A percentile compares a stretch with the other conserved stretches of the same genome.
phyloP scores from a whole-genome alignment of 352 stramenopile species.

The Albugo laibachii region DNA sequence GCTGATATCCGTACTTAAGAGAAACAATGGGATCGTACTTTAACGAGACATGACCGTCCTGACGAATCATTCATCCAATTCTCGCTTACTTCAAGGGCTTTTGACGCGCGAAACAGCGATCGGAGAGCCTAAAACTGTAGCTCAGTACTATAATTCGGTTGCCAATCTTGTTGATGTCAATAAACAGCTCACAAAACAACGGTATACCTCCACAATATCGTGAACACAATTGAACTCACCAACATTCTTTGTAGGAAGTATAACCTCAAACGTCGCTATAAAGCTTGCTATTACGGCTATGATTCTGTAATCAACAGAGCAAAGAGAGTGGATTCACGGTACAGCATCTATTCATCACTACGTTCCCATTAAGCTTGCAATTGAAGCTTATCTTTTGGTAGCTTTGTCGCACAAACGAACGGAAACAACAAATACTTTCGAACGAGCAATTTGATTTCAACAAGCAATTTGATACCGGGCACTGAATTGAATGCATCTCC shows the following conservation, averaged over 20 bases:
- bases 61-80: constrained; percentile 9
- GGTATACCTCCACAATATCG: constrained; percentile 11
- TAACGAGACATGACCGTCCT: not conserved
- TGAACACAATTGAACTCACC: not conserved
- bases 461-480: too few species aligned
- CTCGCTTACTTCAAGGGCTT: constrained; percentile 45
- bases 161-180: constrained; percentile 32
- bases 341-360: not conserved
- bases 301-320: constrained; percentile 54
- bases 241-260: constrained; percentile 15
- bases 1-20: too few species aligned
- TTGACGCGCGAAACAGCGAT: constrained; percentile 24
- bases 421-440: too few species aligned
- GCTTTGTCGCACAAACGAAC: too few species aligned
- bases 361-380: too few species aligned
- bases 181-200: constrained; percentile 22
- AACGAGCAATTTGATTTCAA: too few species aligned
- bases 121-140: constrained; percentile 29
- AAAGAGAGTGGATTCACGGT: constrained; percentile 24
- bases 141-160: constrained; percentile 57
- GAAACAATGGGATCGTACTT: too few species aligned
- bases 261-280: constrained; percentile 43
- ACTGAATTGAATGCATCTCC: too few species aligned
- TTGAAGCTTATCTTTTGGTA: too few species aligned
- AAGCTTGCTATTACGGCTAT: constrained; percentile 40